Base-by-base conservation (phyloP, 306 rosid species). In the Glycine soja region DNA sequence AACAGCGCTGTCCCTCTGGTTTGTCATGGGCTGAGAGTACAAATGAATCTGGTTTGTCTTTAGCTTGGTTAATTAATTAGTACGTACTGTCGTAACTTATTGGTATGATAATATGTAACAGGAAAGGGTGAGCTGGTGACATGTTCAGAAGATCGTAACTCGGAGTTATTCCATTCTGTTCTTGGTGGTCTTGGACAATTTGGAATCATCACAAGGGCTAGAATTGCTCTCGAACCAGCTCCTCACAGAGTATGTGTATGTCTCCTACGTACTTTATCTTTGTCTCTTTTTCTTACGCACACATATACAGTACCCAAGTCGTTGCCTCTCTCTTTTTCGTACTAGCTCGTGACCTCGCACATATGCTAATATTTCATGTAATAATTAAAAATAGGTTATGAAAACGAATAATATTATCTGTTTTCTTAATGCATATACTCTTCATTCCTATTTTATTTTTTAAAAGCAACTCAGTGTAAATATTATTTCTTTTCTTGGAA, bases 151-250 rank as follows among this genome's bases (percentile, higher is more conserved):
- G 83, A 88, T 53, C 78, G 86, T 74, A 95, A 95, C 84, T 7
- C 94, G 43, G 96, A 92, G 72, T 87, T 91, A 78, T 95, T 95
- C 88, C 90, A 93, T 82, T 92, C 87, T 19, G 99, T 92, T 74
- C 94, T 95, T 8, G 99, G 99, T 16, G 99, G 99, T 62, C 95
- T 95, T 16, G 99, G 98, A 61, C 99, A 95, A 64, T 93, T 95
- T 83, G 99, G 99, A 70, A 90, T 95, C 85, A 95, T 95, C 76
- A 93, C 98, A 10, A 89, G 99, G 81, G 98, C 97, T 36, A 85
- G 98, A 78, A 93, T 95, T 89, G 89, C 95, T 59, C 94, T 95
- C 2, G 94, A 95, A 85, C 96, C 90, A 57, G 89, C 97, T 34
- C 99, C 99, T 51, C 85, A 88, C 54, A 89, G 94, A 89, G 99